Conservation (phyloP, 2,329 filamentous ascomycete species). For the Ophiobolus disseminans region DNA sequence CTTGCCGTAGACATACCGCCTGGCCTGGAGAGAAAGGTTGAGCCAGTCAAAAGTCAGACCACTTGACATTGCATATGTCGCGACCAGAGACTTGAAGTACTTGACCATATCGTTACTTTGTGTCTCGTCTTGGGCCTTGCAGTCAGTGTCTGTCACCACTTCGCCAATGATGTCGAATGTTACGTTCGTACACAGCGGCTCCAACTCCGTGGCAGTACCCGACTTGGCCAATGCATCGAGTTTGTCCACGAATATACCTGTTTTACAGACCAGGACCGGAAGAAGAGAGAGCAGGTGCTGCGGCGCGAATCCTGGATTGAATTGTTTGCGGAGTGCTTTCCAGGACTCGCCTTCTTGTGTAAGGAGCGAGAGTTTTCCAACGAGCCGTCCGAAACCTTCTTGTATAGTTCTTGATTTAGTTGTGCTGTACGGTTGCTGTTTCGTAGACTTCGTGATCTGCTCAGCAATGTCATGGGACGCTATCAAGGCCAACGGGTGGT, state of each 20-base stretch:
- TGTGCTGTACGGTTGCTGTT: constrained; percentile 39
- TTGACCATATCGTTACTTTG: constrained; percentile 34
- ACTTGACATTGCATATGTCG: constrained; percentile 26
- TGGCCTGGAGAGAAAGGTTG: constrained; percentile 27
- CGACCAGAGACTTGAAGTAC: constrained; percentile 28
- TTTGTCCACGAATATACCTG: constrained; percentile 40
- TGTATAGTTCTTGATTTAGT: constrained; percentile 45
- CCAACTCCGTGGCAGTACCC: constrained; percentile 35
- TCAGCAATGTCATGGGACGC: constrained; percentile 45
- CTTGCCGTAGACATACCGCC: constrained; percentile 27
- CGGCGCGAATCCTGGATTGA: constrained; percentile 48
- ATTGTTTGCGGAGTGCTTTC: constrained; percentile 45
- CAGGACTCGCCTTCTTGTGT: constrained; percentile 38
- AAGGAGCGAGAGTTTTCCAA: constrained; percentile 42
- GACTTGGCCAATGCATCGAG: constrained; percentile 36
- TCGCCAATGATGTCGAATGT: constrained; percentile 48
- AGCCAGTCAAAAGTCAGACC: constrained; percentile 30
- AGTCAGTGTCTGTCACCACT: constrained; percentile 38
- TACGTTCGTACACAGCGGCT: constrained; percentile 38
- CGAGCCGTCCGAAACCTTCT: constrained; percentile 18
- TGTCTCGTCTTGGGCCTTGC: constrained; percentile 34
- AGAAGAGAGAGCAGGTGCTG: constrained; percentile 46
- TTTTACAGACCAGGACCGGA: constrained; percentile 46
- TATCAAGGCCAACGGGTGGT: constrained; percentile 33
- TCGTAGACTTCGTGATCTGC: constrained; percentile 38